Base-by-base conservation (phyloP, 331 rosid genomes). In the Quercus phellos region DNA sequence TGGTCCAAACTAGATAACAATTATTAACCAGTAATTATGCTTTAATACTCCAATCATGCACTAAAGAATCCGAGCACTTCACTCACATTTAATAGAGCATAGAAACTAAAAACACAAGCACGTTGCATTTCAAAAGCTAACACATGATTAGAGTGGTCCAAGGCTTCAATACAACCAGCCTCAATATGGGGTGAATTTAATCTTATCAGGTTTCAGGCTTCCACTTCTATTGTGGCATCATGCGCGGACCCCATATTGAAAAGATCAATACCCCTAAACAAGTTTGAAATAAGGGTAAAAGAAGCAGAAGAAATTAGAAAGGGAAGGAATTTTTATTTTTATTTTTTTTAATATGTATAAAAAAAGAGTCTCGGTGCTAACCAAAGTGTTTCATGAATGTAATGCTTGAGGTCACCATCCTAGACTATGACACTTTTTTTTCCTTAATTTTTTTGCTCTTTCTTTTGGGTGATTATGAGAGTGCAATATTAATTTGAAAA, bases 181-280 rank as follows among this genome's bases (percentile, higher is more conserved):
- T 76, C 79, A 83, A 61, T 76, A 70, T 66, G 84, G 77, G 67
- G 78, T 78, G 32, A 78, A 66, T 70, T 32, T 66, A 72, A 72
- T 73, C 54, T 54, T 56, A 46, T 35, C 32, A 67, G 68, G 76
- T 84, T 29, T 6, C 43, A 29, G 22, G 18, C 69, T 63, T 30
- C 43, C 11, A 29, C 6, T 63, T 63, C 69, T 67, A 53, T 63
- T 63, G 55, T n/a, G 59, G 75, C 67, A 78, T 73, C 43, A 32
- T 61, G 67, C 71, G 67, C 71, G 72, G 68, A 85, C 74, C 87
- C 54, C 86, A 78, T 84, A 82, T 76, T 79, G 84, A 87, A 79
- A 84, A 78, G 82, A 72, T 77, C 84, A 83, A 55, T 55, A 74
- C 75, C 63, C 30, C 74, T 70, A 60, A 76, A 78, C 22, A 30